phyloP scores from a whole-genome alignment of 345 rosid genomes.

The Citrus australasica region DNA sequence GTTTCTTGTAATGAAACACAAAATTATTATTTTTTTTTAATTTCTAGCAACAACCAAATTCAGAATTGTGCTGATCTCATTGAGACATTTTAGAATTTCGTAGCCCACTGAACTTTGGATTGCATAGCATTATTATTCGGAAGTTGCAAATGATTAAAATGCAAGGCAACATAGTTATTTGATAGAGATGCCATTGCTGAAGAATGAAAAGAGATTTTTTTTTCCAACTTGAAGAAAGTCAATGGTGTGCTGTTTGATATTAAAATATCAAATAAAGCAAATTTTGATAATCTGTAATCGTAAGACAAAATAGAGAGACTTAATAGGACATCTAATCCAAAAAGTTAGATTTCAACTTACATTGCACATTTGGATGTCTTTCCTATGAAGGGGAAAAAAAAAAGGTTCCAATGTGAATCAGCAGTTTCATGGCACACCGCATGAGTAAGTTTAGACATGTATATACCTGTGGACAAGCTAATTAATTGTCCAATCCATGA shows the following conservation, averaged over 20 bases:
- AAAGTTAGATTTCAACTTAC: too few species aligned
- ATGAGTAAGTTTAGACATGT: too few species aligned
- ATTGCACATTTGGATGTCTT: too few species aligned
- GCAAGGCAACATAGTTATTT: background rate
- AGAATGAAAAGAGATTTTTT: background rate
- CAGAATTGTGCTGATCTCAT: conserved; percentile 5
- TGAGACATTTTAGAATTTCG: background rate
- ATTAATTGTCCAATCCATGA: too few species aligned
- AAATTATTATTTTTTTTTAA: background rate
- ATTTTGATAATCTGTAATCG: background rate
- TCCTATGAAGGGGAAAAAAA: too few species aligned
- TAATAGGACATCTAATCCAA: background rate
- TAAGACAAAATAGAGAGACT: background rate
- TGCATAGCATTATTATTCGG: background rate
- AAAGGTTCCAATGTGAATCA: too few species aligned
- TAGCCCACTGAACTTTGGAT: background rate
- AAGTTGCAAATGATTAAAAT: background rate
- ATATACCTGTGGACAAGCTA: too few species aligned
- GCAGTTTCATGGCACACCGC: too few species aligned
- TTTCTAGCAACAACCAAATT: background rate
- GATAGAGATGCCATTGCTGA: background rate
- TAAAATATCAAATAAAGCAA: background rate
- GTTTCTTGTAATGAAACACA: conserved; percentile 29
- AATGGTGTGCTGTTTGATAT: background rate
- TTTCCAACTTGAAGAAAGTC: background rate